phyloP scores from a whole-genome alignment of 2,329 filamentous ascomycete species.

The Dactylella cylindrospora region DNA sequence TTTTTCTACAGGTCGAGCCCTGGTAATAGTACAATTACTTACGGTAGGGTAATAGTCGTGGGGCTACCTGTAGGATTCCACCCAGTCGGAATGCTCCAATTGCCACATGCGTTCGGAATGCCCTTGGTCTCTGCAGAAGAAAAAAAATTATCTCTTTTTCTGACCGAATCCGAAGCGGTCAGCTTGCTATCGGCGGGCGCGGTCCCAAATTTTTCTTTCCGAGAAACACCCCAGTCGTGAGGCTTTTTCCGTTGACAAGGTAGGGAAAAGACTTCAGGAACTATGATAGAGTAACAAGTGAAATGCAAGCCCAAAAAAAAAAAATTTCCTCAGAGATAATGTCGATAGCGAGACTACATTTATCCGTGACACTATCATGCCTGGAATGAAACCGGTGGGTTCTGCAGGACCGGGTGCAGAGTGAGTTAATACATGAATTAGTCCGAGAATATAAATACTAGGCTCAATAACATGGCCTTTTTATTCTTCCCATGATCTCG shows the following conservation, averaged over 20 bases:
- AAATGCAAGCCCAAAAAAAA: no score
- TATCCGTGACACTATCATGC: slow-evolving; percentile 12
- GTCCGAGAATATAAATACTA: not conserved
- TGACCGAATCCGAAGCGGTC: slow-evolving; percentile 20
- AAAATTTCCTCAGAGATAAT: slow-evolving; percentile 28
- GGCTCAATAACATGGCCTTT: not conserved
- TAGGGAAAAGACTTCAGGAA: no score
- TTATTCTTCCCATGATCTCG: not conserved
- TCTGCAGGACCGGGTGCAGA: not conserved
- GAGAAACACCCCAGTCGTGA: slow-evolving; percentile 38
- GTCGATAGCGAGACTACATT: slow-evolving; percentile 18
- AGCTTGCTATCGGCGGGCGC: slow-evolving; percentile 19
- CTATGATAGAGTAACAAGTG: no score
- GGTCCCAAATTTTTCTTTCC: slow-evolving; percentile 9
- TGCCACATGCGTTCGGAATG: slow-evolving; percentile 22
- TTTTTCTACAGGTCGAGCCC: no score
- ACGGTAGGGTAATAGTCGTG: no score
- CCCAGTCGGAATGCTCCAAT: slow-evolving; percentile 29
- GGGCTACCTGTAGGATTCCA: no score
- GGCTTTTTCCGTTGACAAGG: slow-evolving; percentile 33
- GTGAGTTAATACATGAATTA: slow-evolving; percentile 14
- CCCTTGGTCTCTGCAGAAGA: no score
- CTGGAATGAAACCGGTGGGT: no score
- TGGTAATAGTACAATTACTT: no score
- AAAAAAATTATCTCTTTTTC: slow-evolving; percentile 17